Conservation (phyloP, 1,284 basidiomycete genomes). For the Apiotrichum siamense region DNA sequence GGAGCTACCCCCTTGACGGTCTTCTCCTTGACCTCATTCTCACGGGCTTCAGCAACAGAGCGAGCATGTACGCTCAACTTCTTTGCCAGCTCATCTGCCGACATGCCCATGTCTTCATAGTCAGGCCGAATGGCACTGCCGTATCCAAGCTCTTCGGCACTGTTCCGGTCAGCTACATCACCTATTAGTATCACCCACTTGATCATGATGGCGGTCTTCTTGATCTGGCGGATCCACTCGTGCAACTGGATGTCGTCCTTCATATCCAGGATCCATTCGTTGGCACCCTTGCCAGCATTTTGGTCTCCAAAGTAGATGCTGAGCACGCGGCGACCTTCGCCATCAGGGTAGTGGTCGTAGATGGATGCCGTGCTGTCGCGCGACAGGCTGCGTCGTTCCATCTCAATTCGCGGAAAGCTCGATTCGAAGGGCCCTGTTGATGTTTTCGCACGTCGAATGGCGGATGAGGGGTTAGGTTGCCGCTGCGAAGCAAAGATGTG, state of each 20-base stretch:
- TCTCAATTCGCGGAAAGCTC: conserved; percentile 5
- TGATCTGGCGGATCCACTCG: conserved; percentile 36
- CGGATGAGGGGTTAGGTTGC: background rate
- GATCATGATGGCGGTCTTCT: conserved; percentile 29
- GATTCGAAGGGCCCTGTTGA: background rate
- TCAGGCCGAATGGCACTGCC: conserved; percentile 25
- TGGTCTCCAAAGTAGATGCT: conserved; percentile 16
- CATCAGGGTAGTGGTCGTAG: conserved; percentile 5
- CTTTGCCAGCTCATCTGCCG: conserved; percentile 25
- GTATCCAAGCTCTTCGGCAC: conserved; percentile 27
- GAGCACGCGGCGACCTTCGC: conserved; percentile 10
- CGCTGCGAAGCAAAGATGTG: conserved; percentile 11
- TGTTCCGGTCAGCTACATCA: background rate
- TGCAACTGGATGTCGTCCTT: conserved; percentile 25
- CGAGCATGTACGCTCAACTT: conserved; percentile 19
- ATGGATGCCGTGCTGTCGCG: conserved; percentile 8
- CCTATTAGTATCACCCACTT: conserved; percentile 12
- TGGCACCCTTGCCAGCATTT: conserved; percentile 10
- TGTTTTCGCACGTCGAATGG: conserved; percentile 7
- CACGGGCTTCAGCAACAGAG: conserved; percentile 2
- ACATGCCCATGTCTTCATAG: conserved; percentile 15
- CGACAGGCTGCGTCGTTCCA: conserved; percentile 14
- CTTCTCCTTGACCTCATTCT: too few relatives aligned
- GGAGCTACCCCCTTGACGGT: too few relatives aligned
- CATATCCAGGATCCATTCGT: conserved; percentile 36